Evolutionary conservation across 352 stramenopile species (phyloP), one percentile per base, ranked within the genome.

Genomic region (Globisporangium sylvaticum): DNA sequence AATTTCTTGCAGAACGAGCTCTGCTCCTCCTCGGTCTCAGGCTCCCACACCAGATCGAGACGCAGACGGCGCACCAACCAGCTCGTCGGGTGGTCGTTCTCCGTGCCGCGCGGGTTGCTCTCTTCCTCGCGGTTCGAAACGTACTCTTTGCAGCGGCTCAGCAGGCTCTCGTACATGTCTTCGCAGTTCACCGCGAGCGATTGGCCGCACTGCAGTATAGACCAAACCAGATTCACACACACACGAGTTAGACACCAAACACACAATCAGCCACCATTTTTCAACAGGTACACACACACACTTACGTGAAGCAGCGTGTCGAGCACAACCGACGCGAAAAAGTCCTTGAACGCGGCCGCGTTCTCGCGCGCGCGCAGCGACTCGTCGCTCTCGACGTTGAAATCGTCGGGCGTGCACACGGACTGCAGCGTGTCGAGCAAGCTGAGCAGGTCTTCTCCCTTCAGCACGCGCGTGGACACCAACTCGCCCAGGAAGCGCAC

Each of bases 51-150:
- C 50, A 94, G 58, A 37, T 91, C 77, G 22, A 92, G 64, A 25
- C 86, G 84, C 61, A 94, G 64, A 2, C 87, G 84, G 44, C 84
- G 78, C 53, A 86, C 78, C n/a, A 89, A 72, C 87, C 87, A 94
- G 14, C 76, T 89, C 22, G 80, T 78, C 29, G 75, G 50, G 14
- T 83, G 76, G 12, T 77, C 63, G 48, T 66, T 72, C 44, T 73
- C 68, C 2, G 55, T 74, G 37, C 74, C 74, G 10, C 81, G 80
- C 9, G 79, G 80, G 72, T 89, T 90, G 58, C 69, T 88, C 56
- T 83, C 81, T 25, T 88, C 77, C 50, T 91, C 83, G 5, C 84
- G 80, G 57, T 80, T 80, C 22, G 70, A 74, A 7, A 91, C 78
- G 73, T 92, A 94, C 57, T 89, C 83, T 57, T 81, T 78, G 72